phyloP scores from a whole-genome alignment of 2,329 filamentous ascomycete species.

The Xylaria sp. region DNA sequence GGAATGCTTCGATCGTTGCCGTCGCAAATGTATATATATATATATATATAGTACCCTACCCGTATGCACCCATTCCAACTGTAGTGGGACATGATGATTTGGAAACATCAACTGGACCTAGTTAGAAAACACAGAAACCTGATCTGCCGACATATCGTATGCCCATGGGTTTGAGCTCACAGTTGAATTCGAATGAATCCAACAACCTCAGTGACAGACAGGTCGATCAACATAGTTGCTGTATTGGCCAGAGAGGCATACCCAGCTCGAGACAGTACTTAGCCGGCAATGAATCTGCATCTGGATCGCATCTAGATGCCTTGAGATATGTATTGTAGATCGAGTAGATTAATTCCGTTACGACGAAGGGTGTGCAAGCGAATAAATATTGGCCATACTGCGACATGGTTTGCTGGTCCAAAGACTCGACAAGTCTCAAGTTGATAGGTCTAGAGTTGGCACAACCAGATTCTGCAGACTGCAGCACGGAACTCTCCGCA shows the following conservation, averaged over 20 bases:
- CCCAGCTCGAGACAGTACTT: not conserved
- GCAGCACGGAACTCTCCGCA: not conserved
- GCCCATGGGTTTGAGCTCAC: not conserved
- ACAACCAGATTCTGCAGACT: not conserved
- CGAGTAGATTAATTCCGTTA: not conserved
- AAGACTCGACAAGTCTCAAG: not conserved
- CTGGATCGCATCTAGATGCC: not conserved
- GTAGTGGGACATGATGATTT: not conserved
- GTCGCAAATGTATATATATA: not conserved
- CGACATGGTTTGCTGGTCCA: constrained; percentile 1
- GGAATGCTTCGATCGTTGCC: not conserved
- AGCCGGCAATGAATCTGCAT: not conserved
- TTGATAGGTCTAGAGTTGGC: not conserved
- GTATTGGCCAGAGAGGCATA: constrained; percentile 1
- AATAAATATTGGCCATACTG: not conserved
- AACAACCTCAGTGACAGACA: not conserved
- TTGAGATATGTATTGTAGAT: not conserved
- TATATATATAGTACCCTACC: not conserved
- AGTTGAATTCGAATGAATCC: not conserved
- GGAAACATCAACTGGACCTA: not conserved
- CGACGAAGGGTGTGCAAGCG: not conserved
- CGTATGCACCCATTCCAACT: not conserved
- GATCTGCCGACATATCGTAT: no score
- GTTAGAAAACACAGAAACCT: not conserved
- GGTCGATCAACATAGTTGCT: not conserved